Evolutionary conservation across 2,329 filamentous ascomycete species (phyloP), one percentile per base, ranked within the genome.

Genomic region (Aspergillus clavatus): DNA sequence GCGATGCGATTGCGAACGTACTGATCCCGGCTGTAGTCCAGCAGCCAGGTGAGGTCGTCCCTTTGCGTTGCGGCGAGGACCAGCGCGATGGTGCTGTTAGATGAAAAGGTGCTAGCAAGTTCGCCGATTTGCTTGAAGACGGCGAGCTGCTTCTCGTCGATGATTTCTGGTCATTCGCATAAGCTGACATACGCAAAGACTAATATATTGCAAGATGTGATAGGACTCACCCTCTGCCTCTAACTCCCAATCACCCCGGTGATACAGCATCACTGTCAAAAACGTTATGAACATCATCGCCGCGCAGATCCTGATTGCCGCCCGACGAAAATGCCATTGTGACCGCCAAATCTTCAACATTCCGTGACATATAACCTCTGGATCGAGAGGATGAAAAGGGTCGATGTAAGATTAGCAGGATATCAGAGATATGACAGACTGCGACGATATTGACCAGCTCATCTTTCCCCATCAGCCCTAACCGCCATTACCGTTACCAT

Each of bases 1-100:
- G 14, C 10, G 3, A 27, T 3, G 4, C 11, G 24, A 14, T 19
- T n/a, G 11, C 28, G 11, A 11, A 23, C 50, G 35, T 43, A 56
- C 54, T 47, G 47, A 22, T 56, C 52, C n/a, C 38, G 46, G 28
- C 52, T 54, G 36, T 56, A 58, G 3, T 55, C 40, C 10, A 56
- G 37, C 11, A 58, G 45, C 55, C 55, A 58, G 14, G 36, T 40
- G 2, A 58, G 39, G 18, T 58, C 54, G 19, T 58, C 55, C 6
- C 28, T 28, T 8, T 48, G 35, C 3, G 54, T 56, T 6, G 52
- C 43, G 18, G 55, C 55, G 22, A 56, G 40, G 12, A 58, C 46
- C 7, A 58, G 35, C 1, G 48, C 54, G 23, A 55, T 38, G 6
- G 45, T 42, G 10, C 41, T 54, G 8, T 46, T 38, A 39, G 51